Evolutionary conservation across 2,329 filamentous ascomycete genomes (phyloP), one percentile per base, ranked within the genome.

Genomic region (Chrysoporthe cubensis): DNA sequence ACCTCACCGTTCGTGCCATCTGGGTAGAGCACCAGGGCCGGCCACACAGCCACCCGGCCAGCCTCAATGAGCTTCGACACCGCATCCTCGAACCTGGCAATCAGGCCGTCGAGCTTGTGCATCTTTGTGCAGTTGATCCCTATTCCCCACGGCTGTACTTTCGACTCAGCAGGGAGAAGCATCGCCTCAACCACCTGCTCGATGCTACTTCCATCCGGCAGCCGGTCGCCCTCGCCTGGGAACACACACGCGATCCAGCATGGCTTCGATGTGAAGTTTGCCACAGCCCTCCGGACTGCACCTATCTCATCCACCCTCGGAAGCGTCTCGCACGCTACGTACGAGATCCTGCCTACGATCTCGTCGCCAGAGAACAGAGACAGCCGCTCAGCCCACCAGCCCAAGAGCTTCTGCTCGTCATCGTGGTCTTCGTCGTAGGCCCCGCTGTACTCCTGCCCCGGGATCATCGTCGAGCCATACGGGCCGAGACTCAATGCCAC

Each of bases 81-180:
- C 9, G 79, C 82, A 3, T 77, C 79, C 72, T 90, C 87, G 62
- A 86, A 90, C 61, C 84, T 79, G 21, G 76, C 77, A 21, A 92
- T 77, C 18, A 91, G 77, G 0, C 77, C 74, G 2, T 84, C 83
- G 42, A 92, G 80, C 75, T 90, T 88, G 62, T 84, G 81, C 44
- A 91, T 83, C 75, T 90, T 91, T 48, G 85, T 91, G 76, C 89
- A 91, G 76, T 91, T 91, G 73, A 91, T 84, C 1, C 90, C 89
- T 34, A 92, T 82, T 0, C 85, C 89, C 85, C 85, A 89, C 0
- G 89, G 89, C 3, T 76, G 69, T 4, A 70, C 72, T 0, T 61
- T 16, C 0, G 74, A 73, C 5, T 75, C 32, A 0, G 66, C 62
- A 0, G 71, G 73, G 46, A 76, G 75, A 2, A 84, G 73, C 80